phyloP scores from a whole-genome alignment of 2,329 filamentous ascomycete genomes.

The Paraphaeosphaeria sporulosa region DNA sequence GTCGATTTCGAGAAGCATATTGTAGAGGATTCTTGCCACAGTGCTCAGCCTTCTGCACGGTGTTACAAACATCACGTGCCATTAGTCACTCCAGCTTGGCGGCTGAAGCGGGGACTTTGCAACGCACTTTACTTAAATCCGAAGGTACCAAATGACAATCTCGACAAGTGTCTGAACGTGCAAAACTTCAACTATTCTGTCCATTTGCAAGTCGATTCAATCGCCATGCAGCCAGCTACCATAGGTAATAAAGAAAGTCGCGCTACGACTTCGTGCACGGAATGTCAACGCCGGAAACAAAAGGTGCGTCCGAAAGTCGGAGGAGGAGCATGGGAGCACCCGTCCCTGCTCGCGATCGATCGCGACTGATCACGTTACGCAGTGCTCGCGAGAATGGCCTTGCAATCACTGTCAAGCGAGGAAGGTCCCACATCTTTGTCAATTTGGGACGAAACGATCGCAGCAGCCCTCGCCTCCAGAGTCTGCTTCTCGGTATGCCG shows the following conservation, averaged over 20 bases:
- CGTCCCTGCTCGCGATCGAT: constrained; percentile 8
- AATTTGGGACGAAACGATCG: constrained; percentile 50
- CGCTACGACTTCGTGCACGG: constrained; percentile 50
- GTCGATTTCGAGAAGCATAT: background rate
- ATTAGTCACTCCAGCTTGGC: constrained; percentile 2
- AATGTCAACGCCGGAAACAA: constrained; percentile 61
- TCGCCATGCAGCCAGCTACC: constrained; percentile 27
- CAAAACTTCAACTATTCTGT: background rate
- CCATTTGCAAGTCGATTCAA: background rate
- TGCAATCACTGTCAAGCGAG: constrained; percentile 60
- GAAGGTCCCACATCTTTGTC: constrained; percentile 58
- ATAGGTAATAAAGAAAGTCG: constrained; percentile 41
- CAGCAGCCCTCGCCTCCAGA: constrained; percentile 30
- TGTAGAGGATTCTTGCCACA: background rate
- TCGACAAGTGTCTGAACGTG: constrained; percentile 1
- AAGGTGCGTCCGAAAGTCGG: constrained; percentile 47
- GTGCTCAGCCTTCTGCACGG: background rate
- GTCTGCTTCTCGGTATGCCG: constrained; percentile 29
- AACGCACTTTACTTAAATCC: constrained; percentile 12
- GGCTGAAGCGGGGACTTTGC: background rate
- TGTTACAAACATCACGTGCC: background rate
- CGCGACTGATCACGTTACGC: constrained; percentile 22
- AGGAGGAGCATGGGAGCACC: constrained; percentile 12
- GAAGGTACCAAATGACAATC: background rate
- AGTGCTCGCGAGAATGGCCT: constrained; percentile 61